phyloP scores from a whole-genome alignment of 345 rosid genomes.

The Raphanus raphanistrum region DNA sequence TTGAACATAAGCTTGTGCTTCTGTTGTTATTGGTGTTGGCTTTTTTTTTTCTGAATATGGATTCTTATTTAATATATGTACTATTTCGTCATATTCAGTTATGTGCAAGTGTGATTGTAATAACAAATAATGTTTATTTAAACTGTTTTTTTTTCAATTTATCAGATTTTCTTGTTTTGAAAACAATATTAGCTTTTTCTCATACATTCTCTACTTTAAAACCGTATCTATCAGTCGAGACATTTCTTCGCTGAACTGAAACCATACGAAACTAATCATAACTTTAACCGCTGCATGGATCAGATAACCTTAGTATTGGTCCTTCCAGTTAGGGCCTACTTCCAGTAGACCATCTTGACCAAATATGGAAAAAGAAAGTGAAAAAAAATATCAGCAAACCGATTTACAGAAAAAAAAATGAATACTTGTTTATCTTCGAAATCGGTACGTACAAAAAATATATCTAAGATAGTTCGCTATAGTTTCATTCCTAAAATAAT shows the following conservation, averaged over 20 bases:
- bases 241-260: not conserved
- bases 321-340: not conserved
- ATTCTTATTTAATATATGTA: conserved; percentile 1
- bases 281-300: not conserved
- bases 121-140: conserved; percentile 1
- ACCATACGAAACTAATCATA: not conserved
- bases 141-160: not conserved
- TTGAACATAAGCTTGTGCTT: not conserved
- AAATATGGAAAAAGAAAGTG: not conserved
- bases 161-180: not conserved
- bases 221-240: not conserved
- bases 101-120: conserved; percentile 16
- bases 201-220: not conserved
- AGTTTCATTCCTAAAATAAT: not conserved
- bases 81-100: conserved; percentile 21
- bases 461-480: not conserved
- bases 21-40: not conserved
- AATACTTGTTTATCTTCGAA: not conserved
- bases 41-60: conserved; percentile 19
- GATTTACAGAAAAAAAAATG: not conserved
- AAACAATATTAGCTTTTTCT: not conserved
- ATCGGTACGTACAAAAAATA: not conserved
- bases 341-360: not conserved
- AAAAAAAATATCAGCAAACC: not conserved
- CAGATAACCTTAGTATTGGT: not conserved